Conservation (phyloP, 2,329 filamentous ascomycete genomes). For the Dryadomyces quercivorus region DNA sequence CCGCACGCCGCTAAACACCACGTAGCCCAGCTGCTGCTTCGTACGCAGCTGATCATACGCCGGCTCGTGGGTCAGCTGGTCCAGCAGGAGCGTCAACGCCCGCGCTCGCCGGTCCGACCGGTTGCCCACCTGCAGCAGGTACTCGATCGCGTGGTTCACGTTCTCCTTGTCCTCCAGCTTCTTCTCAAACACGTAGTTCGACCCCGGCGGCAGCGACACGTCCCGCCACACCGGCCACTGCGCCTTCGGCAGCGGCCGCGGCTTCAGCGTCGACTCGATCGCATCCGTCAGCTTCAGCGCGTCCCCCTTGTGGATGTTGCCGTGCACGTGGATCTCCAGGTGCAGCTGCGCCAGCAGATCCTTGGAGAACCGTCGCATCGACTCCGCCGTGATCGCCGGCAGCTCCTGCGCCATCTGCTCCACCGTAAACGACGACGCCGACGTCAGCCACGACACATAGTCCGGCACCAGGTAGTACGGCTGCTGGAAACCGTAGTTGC, state of each 20-base stretch:
- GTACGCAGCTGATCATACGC: conserved; percentile 90
- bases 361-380: conserved; percentile 65
- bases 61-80: conserved; percentile 86
- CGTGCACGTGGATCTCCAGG: conserved; percentile 79
- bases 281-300: conserved; percentile 74
- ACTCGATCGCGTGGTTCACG: conserved; percentile 77
- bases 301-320: conserved; percentile 91
- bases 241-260: conserved; percentile 57
- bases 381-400: conserved; percentile 58
- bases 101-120: conserved; percentile 56
- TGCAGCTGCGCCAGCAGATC: conserved; percentile 74
- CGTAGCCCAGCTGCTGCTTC: conserved; percentile 94
- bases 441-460: conserved; percentile 69
- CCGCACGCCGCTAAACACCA: conserved; percentile 75
- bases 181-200: conserved; percentile 74
- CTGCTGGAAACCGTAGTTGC: conserved; percentile 79
- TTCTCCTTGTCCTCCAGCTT: conserved; percentile 77
- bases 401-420: conserved; percentile 72
- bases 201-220: conserved; percentile 63
- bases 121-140: conserved; percentile 59
- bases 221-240: conserved; percentile 74
- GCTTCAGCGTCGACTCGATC: conserved; percentile 65
- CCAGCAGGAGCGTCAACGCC: conserved; percentile 68
- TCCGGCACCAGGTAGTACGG: conserved; percentile 82
- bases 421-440: conserved; percentile 64